Base-by-base conservation (phyloP, 148 eudicot species). In the Vaccinium corymbosum region DNA sequence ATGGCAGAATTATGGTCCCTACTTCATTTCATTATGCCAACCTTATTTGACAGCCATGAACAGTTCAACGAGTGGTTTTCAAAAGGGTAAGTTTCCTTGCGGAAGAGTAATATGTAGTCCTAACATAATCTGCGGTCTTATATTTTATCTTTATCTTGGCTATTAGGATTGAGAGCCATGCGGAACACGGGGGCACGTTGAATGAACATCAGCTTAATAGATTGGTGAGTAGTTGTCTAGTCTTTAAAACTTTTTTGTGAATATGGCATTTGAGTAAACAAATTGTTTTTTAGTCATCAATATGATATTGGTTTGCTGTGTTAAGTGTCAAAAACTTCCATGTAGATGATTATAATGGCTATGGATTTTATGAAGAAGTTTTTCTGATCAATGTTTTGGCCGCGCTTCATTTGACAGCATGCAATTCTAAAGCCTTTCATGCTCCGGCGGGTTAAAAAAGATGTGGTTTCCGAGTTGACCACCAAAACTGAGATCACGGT, bases 1-100 rank as follows among this genome's bases (percentile, higher is more conserved):
- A 97, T 97, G 99, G 99, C 99, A 85, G 99, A 97, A 84, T 88
- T 97, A 85, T 97, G 99, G 99, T 93, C 99, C 51, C 95, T 97
- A 80, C 88, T 97, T 14, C 99, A 97, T 90, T 97, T 97, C 82
- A 97, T 97, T 80, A 97, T 97, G 99, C 99, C 99, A 71, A 97
- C 99, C 29, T 87, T 97, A 59, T 97, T 97, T 86, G 99, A 97
- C 89, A 97, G 99, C 88, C 99, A 97, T 77, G 99, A 97, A 81
- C 98, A 94, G 84, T 97, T 97, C 83, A 97, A 97, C 82, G 98
- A 97, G 87, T 97, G 99, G 99, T 97, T 97, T 85, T 97, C 99
- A 62, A 97, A 97, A 90, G 99, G 99, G 99, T 97, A 94, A 50
- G 83, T 79, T 71, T 76, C 77, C 89, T 87, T 82, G 9, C 35